phyloP scores from a whole-genome alignment of 371 early-diverging fungal species.

The Entomophthora muscae region DNA sequence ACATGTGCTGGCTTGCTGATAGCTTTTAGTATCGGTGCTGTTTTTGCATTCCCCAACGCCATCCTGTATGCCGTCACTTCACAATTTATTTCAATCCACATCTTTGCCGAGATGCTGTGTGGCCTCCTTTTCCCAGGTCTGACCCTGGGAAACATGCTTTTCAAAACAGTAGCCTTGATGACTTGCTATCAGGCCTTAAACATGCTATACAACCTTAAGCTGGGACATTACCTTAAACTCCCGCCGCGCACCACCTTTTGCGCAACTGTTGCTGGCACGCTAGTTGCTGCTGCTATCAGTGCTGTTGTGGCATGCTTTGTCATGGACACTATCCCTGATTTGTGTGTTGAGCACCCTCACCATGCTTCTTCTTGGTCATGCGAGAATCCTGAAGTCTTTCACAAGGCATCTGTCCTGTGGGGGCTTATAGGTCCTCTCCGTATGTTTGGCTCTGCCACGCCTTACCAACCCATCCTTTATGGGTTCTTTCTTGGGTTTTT shows the following conservation, averaged over 20 bases:
- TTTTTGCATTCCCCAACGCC: constrained; percentile 63
- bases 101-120: constrained; percentile 47
- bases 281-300: constrained; percentile 18
- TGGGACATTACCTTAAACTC: constrained; percentile 44
- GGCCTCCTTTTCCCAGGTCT: constrained; percentile 39
- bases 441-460: constrained; percentile 39
- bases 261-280: constrained; percentile 27
- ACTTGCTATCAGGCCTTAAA: constrained; percentile 30
- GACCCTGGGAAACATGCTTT: constrained; percentile 23
- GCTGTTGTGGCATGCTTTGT: constrained; percentile 18
- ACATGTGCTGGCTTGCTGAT: constrained; percentile 56
- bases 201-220: constrained; percentile 25
- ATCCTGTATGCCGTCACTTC: constrained; percentile 53
- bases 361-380: constrained; percentile 17
- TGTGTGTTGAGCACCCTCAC: constrained; percentile 16
- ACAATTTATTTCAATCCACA: constrained; percentile 47
- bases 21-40: constrained; percentile 36
- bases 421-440: constrained; percentile 53
- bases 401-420: constrained; percentile 31
- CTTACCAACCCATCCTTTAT: constrained; percentile 36
- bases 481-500: constrained; percentile 33
- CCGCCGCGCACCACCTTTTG: constrained; percentile 31
- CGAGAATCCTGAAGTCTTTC: constrained; percentile 17
- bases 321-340: constrained; percentile 13
- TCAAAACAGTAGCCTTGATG: constrained; percentile 31